Percentiles rank a stretch among this genome's conserved stretches.
phyloP scores from a whole-genome alignment of 2,329 filamentous ascomycete genomes.

The Hypoxylon sp. region DNA sequence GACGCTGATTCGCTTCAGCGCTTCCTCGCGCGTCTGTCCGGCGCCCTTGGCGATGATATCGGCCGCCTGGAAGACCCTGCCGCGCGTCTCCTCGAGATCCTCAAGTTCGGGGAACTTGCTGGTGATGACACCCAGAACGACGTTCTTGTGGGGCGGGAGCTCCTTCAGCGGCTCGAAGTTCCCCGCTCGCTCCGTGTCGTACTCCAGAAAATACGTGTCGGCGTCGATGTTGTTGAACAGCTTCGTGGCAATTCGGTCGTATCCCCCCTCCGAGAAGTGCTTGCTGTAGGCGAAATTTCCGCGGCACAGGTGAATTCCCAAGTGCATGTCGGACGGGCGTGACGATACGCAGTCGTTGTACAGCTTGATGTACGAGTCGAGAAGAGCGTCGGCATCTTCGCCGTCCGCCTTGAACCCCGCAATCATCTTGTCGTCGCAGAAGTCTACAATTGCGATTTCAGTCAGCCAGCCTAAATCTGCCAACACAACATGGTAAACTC shows the following conservation, averaged over 20 bases:
- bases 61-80: conserved; percentile 69
- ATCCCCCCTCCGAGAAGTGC: conserved; percentile 75
- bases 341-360: conserved; percentile 79
- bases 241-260: conserved; percentile 74
- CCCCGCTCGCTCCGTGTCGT: conserved; percentile 73
- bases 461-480: conserved; percentile 14
- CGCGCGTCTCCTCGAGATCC: conserved; percentile 70
- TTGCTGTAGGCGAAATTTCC: conserved; percentile 75
- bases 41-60: conserved; percentile 76
- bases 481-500: no score
- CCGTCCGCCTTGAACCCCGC: conserved; percentile 77
- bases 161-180: conserved; percentile 73
- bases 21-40: conserved; percentile 72
- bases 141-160: conserved; percentile 70
- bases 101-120: conserved; percentile 73
- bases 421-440: conserved; percentile 79
- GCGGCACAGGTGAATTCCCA: conserved; percentile 81
- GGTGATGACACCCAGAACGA: conserved; percentile 73
- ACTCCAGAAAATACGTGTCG: conserved; percentile 77
- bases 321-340: conserved; percentile 76
- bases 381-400: conserved; percentile 74
- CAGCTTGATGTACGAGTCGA: conserved; percentile 80
- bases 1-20: conserved; percentile 74
- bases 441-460: conserved; percentile 61
- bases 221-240: conserved; percentile 72